Percentiles rank a stretch among this genome's conserved stretches.
These are phyloP conservation scores for Claviceps purpurea DNA, from an alignment of 2,329 filamentous ascomycete species.

Conservation along the genomic window DNA sequence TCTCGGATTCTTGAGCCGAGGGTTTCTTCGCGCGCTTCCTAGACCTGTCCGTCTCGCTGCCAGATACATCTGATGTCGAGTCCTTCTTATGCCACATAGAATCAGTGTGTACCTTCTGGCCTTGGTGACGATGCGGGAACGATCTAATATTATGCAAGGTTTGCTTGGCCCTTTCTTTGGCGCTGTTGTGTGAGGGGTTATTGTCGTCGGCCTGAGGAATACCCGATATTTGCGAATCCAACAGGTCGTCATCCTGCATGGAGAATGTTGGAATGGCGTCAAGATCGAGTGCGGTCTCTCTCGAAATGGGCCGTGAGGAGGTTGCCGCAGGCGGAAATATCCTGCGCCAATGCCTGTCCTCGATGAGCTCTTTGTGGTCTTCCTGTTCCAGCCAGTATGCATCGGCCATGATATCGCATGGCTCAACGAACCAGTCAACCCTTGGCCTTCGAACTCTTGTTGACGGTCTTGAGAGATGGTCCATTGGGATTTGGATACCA, in stretches of 20 bases:
- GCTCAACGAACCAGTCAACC: constrained; percentile 73
- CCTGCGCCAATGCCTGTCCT: constrained; percentile 62
- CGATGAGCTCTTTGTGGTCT: constrained; percentile 66
- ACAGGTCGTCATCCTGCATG: constrained; percentile 12
- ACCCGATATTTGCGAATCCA: constrained; percentile 12
- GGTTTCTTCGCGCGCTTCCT: constrained; percentile 17
- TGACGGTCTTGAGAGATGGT: constrained; percentile 28
- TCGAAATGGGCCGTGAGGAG: constrained; percentile 17
- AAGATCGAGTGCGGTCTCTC: constrained; percentile 16
- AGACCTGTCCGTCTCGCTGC: constrained; percentile 35
- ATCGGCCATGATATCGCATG: constrained; percentile 80
- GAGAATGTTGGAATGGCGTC: constrained; percentile 14
- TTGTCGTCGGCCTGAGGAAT: constrained; percentile 24
- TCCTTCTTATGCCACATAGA: constrained; percentile 35
- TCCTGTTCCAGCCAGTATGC: constrained; percentile 79
- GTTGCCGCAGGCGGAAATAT: constrained; percentile 44
- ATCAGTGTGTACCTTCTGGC: constrained; percentile 35
- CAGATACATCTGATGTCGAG: constrained; percentile 48
- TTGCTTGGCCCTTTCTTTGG: constrained; percentile 45
- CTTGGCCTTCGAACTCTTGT: constrained; percentile 57
- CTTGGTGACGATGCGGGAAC: constrained; percentile 40
- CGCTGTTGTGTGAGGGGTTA: constrained; percentile 34
- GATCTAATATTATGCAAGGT: constrained; percentile 43
- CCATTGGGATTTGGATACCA: constrained; percentile 25
- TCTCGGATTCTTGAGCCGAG: constrained; percentile 16